Conservation (phyloP, 176 grass and related monocot genomes). For the Oryza nivara region DNA sequence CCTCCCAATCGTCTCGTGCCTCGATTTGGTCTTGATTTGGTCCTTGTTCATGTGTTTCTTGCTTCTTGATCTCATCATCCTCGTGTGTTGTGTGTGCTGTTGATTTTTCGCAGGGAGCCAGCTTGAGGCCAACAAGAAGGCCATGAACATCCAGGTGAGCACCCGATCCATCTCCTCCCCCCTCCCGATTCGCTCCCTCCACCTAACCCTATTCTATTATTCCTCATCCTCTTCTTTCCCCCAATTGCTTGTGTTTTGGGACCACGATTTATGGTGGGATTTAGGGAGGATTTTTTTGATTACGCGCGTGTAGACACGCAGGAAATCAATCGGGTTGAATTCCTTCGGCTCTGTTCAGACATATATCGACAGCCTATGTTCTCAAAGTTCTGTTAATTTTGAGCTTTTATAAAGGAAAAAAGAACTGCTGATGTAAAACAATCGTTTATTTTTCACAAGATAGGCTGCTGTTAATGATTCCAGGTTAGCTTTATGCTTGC, state of each 20-base stretch:
- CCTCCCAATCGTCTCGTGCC: neutral
- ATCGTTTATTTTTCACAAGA: neutral
- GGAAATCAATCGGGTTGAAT: neutral
- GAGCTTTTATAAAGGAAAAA: neutral
- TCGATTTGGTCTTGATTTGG: slow-evolving; percentile 27
- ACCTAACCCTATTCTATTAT: neutral
- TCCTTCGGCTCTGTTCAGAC: neutral
- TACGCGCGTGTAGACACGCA: neutral
- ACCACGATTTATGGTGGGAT: neutral
- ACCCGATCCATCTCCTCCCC: neutral
- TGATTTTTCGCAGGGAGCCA: slow-evolving; percentile 56
- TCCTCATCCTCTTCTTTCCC: neutral
- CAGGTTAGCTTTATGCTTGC: too few relatives aligned
- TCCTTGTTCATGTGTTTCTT: neutral
- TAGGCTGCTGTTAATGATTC: neutral
- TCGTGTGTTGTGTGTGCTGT: neutral
- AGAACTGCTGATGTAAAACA: neutral
- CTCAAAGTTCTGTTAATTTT: neutral
- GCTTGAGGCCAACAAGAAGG: slow-evolving; percentile 89
- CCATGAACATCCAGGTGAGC: slow-evolving; percentile 86
- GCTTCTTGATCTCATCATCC: slow-evolving; percentile 26
- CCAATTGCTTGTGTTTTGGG: neutral
- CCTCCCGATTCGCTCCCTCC: neutral
- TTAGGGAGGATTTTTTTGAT: neutral
- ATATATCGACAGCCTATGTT: neutral